Evolutionary conservation across 2,329 filamentous ascomycete genomes (phyloP), one percentile per base, ranked within the genome.

Genomic region (Aureobasidium sp.): DNA sequence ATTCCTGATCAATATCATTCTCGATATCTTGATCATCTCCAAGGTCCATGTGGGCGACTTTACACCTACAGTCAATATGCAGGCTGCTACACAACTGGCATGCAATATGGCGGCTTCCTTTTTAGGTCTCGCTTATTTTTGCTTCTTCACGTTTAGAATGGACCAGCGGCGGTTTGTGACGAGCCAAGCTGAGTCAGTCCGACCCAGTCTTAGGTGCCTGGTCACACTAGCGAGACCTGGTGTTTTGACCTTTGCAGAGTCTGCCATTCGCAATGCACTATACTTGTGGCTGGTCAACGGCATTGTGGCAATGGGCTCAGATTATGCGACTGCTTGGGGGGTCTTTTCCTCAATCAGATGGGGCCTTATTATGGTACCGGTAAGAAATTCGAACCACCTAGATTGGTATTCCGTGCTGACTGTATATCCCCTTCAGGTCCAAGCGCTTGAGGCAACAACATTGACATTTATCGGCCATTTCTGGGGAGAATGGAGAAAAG

Each of bases 311-410:
- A 76, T 90, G 62, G 86, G 86, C 0, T 72, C 76, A 0, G 79
- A 83, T 7, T 90, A 90, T 69, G 84, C 86, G 0, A 90, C 86
- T 0, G 85, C 87, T 0, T 91, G 86, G 87, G 84, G 86, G 1
- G 77, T 90, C 10, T 91, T 91, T 74, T 87, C 82, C 61, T 90
- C 86, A 0, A 90, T 90, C 45, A 80, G 86, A 14, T 90, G 87
- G 87, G 87, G 87, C 0, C 75, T 90, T 0, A 76, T 90, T 34
- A 91, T 90, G 87, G 85, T 90, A 0, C 87, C 87, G 0, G 84
- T 41, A 41, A n/a, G 39, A 5, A 8, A 34, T 34, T 9, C 7
- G 32, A 10, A 9, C n/a, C 16, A n/a, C n/a, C 8, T n/a, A 4
- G n/a, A 7, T 16, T 21, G 39, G 16, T 39, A 2, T 21, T n/a